Conservation (phyloP, 1,284 basidiomycete genomes). For the Cutaneotrichosporon sp. region DNA sequence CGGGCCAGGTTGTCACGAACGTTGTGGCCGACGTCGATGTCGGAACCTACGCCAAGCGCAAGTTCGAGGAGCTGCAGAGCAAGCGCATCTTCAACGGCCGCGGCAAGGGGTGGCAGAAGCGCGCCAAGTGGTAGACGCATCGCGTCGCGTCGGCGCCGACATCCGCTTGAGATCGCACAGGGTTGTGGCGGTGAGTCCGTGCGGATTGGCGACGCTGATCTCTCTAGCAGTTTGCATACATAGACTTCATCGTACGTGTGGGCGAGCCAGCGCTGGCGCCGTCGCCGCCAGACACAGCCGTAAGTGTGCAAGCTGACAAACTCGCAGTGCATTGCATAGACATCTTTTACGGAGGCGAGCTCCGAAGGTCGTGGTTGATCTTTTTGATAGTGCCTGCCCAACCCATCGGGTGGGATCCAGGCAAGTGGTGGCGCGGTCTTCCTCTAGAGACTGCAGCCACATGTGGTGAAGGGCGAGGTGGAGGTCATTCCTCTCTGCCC, state of each 20-base stretch:
- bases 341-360: background rate
- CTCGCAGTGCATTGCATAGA: constrained; percentile 30
- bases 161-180: background rate
- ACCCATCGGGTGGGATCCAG: background rate
- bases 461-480: too few relatives aligned
- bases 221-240: constrained; percentile 10
- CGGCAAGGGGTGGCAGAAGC: constrained; percentile 70
- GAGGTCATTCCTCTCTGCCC: too few relatives aligned
- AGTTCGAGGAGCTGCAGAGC: constrained; percentile 81
- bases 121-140: constrained; percentile 52
- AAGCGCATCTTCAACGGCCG: constrained; percentile 71
- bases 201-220: constrained; percentile 11
- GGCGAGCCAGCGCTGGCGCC: background rate
- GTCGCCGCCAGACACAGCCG: background rate
- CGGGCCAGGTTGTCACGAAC: constrained; percentile 83
- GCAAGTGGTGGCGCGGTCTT: background rate
- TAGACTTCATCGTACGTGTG: constrained; percentile 28
- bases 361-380: background rate
- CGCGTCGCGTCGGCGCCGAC: background rate
- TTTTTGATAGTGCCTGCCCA: constrained; percentile 7
- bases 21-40: constrained; percentile 84
- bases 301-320: constrained; percentile 13
- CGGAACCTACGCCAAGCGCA: constrained; percentile 86
- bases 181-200: constrained; percentile 17
- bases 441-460: too few relatives aligned